These are phyloP conservation scores for Microascus cirrosus DNA, from an alignment of 2,329 filamentous ascomycete genomes.

Conservation along the genomic window DNA sequence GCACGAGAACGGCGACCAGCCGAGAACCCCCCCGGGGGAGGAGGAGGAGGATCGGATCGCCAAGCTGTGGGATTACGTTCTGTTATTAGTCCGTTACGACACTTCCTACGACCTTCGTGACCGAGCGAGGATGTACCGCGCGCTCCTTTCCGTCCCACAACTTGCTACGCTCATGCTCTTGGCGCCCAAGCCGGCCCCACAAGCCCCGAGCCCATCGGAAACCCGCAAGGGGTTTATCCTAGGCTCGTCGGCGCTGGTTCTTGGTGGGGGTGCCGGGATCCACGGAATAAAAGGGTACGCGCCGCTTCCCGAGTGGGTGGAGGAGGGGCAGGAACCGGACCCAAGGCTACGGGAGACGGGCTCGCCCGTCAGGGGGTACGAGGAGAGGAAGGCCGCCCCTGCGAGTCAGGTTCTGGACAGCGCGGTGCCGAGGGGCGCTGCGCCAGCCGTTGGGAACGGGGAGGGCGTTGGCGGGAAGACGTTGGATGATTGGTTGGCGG, in stretches of 20 bases:
- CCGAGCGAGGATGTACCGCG: conserved; percentile 76
- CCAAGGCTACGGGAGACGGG: conserved; percentile 51
- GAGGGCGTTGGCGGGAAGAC: conserved; percentile 59
- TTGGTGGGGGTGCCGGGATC: conserved; percentile 64
- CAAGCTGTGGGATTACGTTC: conserved; percentile 72
- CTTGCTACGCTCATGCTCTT: conserved; percentile 83
- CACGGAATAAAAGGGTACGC: conserved; percentile 72
- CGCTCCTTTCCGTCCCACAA: conserved; percentile 72
- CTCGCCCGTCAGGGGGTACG: conserved; percentile 19
- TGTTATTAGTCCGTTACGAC: conserved; percentile 83
- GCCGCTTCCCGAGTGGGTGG: conserved; percentile 73
- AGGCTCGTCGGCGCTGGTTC: conserved; percentile 74
- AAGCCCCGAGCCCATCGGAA: conserved; percentile 82
- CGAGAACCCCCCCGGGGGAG: conserved; percentile 8
- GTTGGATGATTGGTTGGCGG: conserved; percentile 85
- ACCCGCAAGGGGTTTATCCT: conserved; percentile 65
- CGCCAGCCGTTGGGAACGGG: conserved; percentile 10
- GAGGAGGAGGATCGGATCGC: conserved; percentile 56
- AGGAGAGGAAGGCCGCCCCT: conserved; percentile 33
- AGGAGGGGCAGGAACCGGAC: conserved; percentile 69
- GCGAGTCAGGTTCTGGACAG: conserved; percentile 47
- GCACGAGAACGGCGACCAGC: background rate
- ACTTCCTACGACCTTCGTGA: conserved; percentile 92
- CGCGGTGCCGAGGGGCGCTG: conserved; percentile 23
- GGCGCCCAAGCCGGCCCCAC: conserved; percentile 87